These are phyloP conservation scores for Phytophthora sp. DNA, from an alignment of 352 stramenopile genomes.

Conservation along the genomic window DNA sequence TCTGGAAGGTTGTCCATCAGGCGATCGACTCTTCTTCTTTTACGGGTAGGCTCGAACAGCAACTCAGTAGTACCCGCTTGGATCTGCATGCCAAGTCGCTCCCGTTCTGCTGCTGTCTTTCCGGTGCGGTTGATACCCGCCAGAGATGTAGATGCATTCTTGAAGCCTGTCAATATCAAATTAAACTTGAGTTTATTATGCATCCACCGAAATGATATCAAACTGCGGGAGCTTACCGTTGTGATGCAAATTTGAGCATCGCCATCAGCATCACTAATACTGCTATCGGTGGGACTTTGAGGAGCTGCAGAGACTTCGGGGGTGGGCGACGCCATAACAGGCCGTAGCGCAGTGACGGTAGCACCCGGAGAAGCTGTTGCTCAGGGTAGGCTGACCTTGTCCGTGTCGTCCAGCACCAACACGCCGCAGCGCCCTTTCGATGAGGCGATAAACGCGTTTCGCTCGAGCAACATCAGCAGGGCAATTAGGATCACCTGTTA, in stretches of 20 bases:
- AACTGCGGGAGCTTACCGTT: no score
- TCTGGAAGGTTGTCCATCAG: not conserved
- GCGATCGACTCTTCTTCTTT: not conserved
- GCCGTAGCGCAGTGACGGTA: no score
- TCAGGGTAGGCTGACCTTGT: no score
- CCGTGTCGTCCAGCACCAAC: no score
- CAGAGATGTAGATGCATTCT: not conserved
- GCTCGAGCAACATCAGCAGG: slow-evolving; percentile 2
- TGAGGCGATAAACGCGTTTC: not conserved
- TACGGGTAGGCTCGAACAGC: not conserved
- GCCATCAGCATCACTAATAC: not conserved
- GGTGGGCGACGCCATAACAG: no score
- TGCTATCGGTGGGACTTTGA: no score
- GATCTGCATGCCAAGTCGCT: not conserved
- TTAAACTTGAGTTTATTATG: no score
- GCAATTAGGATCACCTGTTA: not conserved
- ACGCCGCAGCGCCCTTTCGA: not conserved
- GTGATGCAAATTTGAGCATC: no score
- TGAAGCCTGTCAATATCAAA: not conserved
- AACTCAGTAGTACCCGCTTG: not conserved
- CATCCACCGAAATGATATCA: no score
- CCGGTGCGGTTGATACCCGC: not conserved
- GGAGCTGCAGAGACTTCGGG: no score
- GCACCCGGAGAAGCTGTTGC: no score
- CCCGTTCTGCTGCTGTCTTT: not conserved